A percentile compares a stretch with the other conserved stretches of the same genome.
phyloP scores from a whole-genome alignment of 2,329 filamentous ascomycete genomes.

The Talaromyces sp. region DNA sequence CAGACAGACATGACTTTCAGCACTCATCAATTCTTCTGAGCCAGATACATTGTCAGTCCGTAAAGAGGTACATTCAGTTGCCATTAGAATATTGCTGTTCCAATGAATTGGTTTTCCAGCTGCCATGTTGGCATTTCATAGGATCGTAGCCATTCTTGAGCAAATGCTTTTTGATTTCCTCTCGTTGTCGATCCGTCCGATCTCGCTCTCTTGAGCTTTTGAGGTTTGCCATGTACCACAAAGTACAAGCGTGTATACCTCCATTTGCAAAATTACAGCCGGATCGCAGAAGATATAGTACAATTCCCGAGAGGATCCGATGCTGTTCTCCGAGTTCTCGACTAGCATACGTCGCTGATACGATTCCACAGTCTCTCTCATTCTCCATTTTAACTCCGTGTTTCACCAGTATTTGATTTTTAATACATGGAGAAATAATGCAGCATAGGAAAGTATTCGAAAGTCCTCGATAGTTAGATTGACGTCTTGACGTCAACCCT shows the following conservation, averaged over 20 bases:
- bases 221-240: not conserved
- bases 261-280: constrained; percentile 10
- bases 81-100: not conserved
- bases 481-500: not conserved
- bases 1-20: too few relatives aligned
- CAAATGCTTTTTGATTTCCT: not conserved
- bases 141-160: not conserved
- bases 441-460: not conserved
- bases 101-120: not conserved
- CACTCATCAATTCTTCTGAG: not conserved
- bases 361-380: constrained; percentile 2
- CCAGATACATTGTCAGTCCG: not conserved
- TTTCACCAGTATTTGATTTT: not conserved
- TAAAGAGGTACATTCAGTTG: not conserved
- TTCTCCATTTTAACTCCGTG: constrained; percentile 9
- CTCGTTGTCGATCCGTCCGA: not conserved
- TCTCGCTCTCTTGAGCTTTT: not conserved
- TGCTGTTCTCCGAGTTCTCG: not conserved
- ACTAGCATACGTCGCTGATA: not conserved
- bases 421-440: not conserved
- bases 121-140: not conserved
- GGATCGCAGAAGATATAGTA: not conserved
- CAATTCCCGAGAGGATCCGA: not conserved
- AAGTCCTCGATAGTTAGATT: not conserved
- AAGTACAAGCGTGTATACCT: not conserved